Evolutionary conservation across 179 eudicot genomes (phyloP), one percentile per base, ranked within the genome.

Genomic region (Heliamphora pulchella): DNA sequence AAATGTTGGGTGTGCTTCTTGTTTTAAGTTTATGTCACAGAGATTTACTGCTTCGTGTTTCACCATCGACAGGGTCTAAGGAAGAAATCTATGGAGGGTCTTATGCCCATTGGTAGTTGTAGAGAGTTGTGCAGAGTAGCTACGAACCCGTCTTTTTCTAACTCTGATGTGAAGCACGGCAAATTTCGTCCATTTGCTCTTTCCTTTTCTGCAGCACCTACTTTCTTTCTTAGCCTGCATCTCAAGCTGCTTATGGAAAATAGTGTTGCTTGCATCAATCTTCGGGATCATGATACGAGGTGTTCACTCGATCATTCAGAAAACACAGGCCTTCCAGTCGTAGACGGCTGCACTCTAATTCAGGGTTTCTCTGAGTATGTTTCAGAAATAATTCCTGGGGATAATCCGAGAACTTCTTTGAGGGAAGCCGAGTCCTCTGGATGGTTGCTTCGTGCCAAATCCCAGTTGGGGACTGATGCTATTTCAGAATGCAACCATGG

Each of bases 201-300:
- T 65, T 86, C 93, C 18, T 93, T 90, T 83, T 67, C 86, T 83
- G 89, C 98, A 74, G 92, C 96, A 7, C 98, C 96, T 71, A 81
- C 86, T 59, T 88, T 89, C 84, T 91, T 93, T 79, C 82, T 88
- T 55, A 86, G 84, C 79, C 87, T 94, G 76, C 98, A 94, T 87
- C 90, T 96, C 80, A 87, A 88, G 87, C 81, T 90, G 81, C 89
- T 94, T 69, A 89, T 94, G 94, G 90, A 92, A 80, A 88, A 80
- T 58, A 89, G 86, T 83, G 76, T 93, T 76, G 84, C 93, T 62
- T 82, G 81, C 44, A 85, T 85, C 79, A 84, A 84, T 73, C 84
- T 88, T 68, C 75, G 69, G 71, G 89, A 87, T n/a, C 82, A 83
- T 55, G 82, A 84, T 76, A 77, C 86, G 15, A 13, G 80, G 20